Conservation (phyloP, 768 basidiomycete genomes). For the Termitomyces sp. region DNA sequence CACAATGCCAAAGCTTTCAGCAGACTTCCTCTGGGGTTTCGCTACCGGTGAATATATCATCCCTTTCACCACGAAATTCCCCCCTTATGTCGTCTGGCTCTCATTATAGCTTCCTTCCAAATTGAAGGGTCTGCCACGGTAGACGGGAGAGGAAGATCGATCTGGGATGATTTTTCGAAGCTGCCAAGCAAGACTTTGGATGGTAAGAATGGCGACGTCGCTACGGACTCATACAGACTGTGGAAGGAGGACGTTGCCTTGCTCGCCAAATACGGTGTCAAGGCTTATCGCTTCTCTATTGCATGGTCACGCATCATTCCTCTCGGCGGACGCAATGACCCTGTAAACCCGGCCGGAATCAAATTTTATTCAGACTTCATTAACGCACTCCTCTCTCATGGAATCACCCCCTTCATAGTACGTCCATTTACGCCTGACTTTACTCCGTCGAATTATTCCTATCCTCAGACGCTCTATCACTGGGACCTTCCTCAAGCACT, state of each 20-base stretch:
- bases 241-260: constrained; percentile 67
- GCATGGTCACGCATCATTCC: constrained; percentile 77
- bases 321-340: constrained; percentile 66
- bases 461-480: constrained; percentile 59
- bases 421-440: not conserved
- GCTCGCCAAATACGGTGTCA: constrained; percentile 59
- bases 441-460: not conserved
- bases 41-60: constrained; percentile 48
- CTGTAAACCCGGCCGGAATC: constrained; percentile 66
- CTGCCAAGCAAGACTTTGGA: constrained; percentile 65
- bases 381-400: constrained; percentile 56
- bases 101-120: constrained; percentile 55
- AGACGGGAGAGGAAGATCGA: constrained; percentile 61
- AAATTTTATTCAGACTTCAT: constrained; percentile 68
- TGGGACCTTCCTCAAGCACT: constrained; percentile 79
- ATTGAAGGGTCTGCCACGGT: constrained; percentile 62
- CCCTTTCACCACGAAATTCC: not conserved
- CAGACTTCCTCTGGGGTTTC: constrained; percentile 67
- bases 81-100: not conserved
- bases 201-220: constrained; percentile 61
- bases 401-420: constrained; percentile 64
- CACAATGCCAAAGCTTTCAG: constrained; percentile 38
- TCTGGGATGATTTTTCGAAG: constrained; percentile 73
- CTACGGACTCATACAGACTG: constrained; percentile 64
- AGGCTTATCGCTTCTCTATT: constrained; percentile 72